phyloP scores from a whole-genome alignment of 306 rosid species.

The Pyrus bretschneideri region DNA sequence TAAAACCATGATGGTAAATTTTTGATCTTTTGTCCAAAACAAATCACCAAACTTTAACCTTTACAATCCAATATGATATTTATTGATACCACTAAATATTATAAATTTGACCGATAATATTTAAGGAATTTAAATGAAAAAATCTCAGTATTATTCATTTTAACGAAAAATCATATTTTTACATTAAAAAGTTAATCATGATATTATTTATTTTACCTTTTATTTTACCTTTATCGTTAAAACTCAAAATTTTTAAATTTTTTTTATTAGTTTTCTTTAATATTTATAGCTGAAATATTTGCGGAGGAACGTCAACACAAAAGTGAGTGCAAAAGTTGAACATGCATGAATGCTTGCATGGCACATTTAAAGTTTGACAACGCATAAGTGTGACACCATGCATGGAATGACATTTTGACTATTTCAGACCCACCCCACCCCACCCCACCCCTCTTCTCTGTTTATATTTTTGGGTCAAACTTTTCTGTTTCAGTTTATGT shows the following conservation, averaged over 20 bases:
- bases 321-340: too few relatives aligned
- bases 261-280: too few relatives aligned
- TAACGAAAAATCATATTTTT: too few relatives aligned
- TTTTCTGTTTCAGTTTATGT: not conserved
- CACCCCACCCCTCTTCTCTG: not conserved
- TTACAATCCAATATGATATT: not conserved
- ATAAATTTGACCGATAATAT: not conserved
- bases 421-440: not conserved
- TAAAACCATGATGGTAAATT: too few relatives aligned
- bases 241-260: too few relatives aligned
- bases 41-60: too few relatives aligned
- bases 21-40: too few relatives aligned
- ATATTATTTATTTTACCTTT: too few relatives aligned
- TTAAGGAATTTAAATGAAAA: too few relatives aligned
- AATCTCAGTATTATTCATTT: accelerated
- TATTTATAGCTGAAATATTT: not conserved
- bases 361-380: not conserved
- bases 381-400: not conserved
- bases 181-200: too few relatives aligned
- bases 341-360: not conserved
- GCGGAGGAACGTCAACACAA: not conserved
- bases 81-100: not conserved
- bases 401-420: not conserved
- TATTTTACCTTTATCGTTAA: too few relatives aligned
- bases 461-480: not conserved